Conservation (phyloP, 129 eudicot species). For the Escallonia herrerae region DNA sequence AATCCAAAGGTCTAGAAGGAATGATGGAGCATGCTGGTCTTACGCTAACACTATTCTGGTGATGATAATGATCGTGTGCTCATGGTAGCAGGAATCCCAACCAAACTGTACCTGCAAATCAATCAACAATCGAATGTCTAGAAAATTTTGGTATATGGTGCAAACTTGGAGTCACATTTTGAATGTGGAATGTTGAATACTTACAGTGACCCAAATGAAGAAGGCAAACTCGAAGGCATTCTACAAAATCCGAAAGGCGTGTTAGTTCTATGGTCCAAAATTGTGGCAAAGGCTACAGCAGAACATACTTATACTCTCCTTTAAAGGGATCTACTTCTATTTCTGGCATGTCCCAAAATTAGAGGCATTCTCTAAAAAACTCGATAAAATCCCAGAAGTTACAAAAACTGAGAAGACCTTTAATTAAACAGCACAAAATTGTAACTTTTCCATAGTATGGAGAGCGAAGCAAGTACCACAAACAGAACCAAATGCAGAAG, state of each 20-base stretch:
- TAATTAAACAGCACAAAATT: no score
- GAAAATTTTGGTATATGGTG: not conserved
- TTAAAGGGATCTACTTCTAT: no score
- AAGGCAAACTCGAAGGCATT: conserved; percentile 56
- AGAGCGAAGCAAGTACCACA: conserved; percentile 20
- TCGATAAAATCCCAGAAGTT: no score
- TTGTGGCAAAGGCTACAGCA: no score
- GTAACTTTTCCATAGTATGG: not conserved
- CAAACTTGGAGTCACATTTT: not conserved
- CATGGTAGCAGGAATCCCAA: conserved; percentile 39
- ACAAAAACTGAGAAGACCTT: no score
- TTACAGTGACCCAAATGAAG: conserved; percentile 41
- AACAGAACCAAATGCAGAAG: conserved; percentile 43
- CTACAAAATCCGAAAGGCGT: conserved; percentile 9
- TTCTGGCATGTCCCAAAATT: no score
- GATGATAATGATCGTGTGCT: conserved; percentile 22
- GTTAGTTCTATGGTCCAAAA: no score
- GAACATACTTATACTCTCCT: no score
- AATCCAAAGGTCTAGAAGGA: not conserved
- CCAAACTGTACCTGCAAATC: conserved; percentile 39
- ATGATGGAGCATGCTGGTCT: conserved; percentile 2
- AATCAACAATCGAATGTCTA: not conserved
- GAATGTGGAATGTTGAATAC: not conserved
- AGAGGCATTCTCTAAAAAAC: no score
- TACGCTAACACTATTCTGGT: conserved; percentile 41